Base-by-base conservation (phyloP, 1,284 basidiomycete genomes). In the Testicularia cyperi region DNA sequence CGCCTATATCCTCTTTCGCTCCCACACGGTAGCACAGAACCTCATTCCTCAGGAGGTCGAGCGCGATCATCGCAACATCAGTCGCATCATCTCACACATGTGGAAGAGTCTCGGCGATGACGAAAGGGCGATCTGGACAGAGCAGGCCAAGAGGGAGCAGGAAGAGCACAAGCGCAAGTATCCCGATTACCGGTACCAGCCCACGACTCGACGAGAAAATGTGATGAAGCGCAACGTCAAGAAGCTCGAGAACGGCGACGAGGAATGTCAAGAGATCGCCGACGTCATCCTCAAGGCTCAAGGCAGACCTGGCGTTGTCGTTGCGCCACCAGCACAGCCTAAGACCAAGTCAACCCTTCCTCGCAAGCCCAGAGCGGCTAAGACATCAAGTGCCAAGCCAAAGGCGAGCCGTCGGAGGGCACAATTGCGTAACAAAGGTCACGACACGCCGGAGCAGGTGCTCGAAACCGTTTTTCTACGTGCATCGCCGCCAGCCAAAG, bases 1-100 rank as follows among this genome's bases (percentile, higher is more conserved):
- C 78, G 90, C 92, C 35, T 95, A 94, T 79, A 94, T 95, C 69
- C 84, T 95, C 75, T 95, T 92, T 79, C 84, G 92, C 53, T 88
- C 88, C 24, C 87, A 89, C 40, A 90, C 91, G 73, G 89, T 91
- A 68, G 82, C 84, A 34, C 83, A 84, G 44, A 84, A 86, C 68
- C 82, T 86, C 53, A 85, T 90, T 27, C 86, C 89, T 0, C 84
- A 87, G 0, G 84, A 84, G 7, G 87, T 92, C 46, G 87, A 91
- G 79, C 86, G 86, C 4, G 86, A 88, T 65, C 88, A 91, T 71
- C 85, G 85, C 23, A 87, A 86, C 27, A 70, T 72, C 74, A 85
- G 82, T 81, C 54, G 82, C 79, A 81, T 74, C 33, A 78, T 75
- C 23, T 67, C 65, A 1, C 60, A 70, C 41, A 71, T 75, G 65